Evolutionary conservation across 176 grass and related monocot species (phyloP), one percentile per base, ranked within the genome.

Genomic region (Aegilops bicornis): DNA sequence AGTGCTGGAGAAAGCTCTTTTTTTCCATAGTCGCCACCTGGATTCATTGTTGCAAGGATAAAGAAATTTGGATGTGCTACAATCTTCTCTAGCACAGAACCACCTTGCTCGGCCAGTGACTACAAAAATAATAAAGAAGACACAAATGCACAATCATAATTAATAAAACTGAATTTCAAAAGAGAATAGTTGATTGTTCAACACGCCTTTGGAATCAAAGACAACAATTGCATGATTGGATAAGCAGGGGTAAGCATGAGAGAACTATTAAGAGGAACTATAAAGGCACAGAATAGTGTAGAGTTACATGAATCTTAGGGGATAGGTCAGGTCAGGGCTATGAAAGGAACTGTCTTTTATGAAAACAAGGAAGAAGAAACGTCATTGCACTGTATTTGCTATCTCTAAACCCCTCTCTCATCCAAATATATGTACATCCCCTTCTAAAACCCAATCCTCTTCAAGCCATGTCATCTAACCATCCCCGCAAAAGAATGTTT

Each of bases 1-100:
- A 98, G 77, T 66, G 96, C 93, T 79, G 96, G 96, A 45, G 96
- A 98, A 58, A 98, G 84, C 56, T 98, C 96, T 87, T 95, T 98
- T 82, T 98, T 98, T 37, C 96, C 96, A 84, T 95, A 95, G 86
- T 98, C 96, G 71, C 96, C 96, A 80, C 96, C 93, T 65, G 96
- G 96, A 76, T 98, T 98, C 96, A 98, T 98, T 31, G 96, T 98
- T 65, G 93, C 93, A 76, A 98, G 93, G 64, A 98, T 83, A 81
- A 95, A 92, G 65, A 98, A 98, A 48, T 94, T 95, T 79, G 86
- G 81, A 88, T 95, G 89, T 71, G 96, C 93, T 64, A 87, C 86
- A 84, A 98, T 91, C 78, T 89, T 93, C 90, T 98, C 96, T 78
- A 98, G 86, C 72, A 86, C 82, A 69, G 89, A 90, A 76, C 96